These are phyloP conservation scores for Tuctoria greenei DNA, from an alignment of 176 grass and related monocot genomes.

Conservation along the genomic window DNA sequence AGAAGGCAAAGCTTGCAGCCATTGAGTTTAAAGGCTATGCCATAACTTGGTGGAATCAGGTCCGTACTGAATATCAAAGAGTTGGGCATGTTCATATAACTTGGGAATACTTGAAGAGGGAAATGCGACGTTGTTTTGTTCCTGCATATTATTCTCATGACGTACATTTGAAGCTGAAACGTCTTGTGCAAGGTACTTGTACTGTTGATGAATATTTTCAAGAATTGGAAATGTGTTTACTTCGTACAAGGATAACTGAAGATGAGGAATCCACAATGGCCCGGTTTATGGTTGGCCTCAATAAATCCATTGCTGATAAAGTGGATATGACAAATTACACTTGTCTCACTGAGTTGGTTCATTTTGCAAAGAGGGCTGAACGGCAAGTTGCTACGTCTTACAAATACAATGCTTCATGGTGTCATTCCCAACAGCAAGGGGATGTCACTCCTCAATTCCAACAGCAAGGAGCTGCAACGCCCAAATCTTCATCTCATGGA, in stretches of 20 bases:
- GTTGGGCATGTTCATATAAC: too few relatives aligned
- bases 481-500: background rate
- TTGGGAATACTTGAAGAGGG: too few relatives aligned
- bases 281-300: too few relatives aligned
- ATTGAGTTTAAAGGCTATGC: background rate
- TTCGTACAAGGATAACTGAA: background rate
- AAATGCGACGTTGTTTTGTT: background rate
- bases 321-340: too few relatives aligned
- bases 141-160: conserved; percentile 10
- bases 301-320: too few relatives aligned
- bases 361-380: too few relatives aligned
- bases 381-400: too few relatives aligned
- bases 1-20: too few relatives aligned
- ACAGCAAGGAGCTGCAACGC: background rate
- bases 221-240: background rate
- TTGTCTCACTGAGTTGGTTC: too few relatives aligned
- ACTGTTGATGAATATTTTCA: too few relatives aligned
- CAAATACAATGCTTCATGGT: too few relatives aligned
- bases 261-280: too few relatives aligned
- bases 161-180: background rate
- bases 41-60: conserved; percentile 1
- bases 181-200: background rate
- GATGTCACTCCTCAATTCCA: background rate
- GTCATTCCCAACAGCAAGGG: background rate
- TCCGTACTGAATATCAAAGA: background rate